Evolutionary conservation across 495 filamentous ascomycete genomes (phyloP).

Genomic region (Aspergillus affinis): DNA sequence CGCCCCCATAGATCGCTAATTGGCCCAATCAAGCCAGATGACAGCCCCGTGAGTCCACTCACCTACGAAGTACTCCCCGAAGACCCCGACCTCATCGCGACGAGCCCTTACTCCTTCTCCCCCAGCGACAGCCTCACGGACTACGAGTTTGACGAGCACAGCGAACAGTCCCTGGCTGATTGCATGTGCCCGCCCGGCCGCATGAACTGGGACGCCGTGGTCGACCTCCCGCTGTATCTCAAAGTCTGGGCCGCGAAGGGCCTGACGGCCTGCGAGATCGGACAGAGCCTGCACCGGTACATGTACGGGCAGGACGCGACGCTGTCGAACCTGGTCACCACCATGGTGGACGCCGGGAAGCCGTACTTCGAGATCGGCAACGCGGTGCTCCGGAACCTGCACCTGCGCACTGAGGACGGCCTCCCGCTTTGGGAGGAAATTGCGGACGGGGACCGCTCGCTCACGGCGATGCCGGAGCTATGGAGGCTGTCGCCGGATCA

Average conservation of each 20-base stretch:
- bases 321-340: neutral
- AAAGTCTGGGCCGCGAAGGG: neutral
- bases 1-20: neutral
- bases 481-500: neutral
- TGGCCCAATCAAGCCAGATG: no score
- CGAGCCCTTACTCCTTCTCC: neutral
- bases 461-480: neutral
- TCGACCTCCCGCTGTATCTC: constrained; percentile 1
- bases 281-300: constrained; percentile 3
- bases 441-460: neutral
- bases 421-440: neutral
- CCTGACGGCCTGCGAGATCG: constrained; percentile 11
- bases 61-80: no score
- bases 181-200: neutral
- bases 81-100: neutral
- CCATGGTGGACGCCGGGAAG: neutral
- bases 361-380: constrained; percentile 7
- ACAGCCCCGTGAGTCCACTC: neutral
- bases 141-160: neutral
- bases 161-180: neutral
- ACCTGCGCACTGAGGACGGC: constrained; percentile 5
- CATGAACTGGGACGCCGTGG: neutral
- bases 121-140: neutral
- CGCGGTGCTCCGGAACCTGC: neutral
- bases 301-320: constrained; percentile 5